phyloP scores from a whole-genome alignment of 441 rosid species.

The Croton laevigatus region DNA sequence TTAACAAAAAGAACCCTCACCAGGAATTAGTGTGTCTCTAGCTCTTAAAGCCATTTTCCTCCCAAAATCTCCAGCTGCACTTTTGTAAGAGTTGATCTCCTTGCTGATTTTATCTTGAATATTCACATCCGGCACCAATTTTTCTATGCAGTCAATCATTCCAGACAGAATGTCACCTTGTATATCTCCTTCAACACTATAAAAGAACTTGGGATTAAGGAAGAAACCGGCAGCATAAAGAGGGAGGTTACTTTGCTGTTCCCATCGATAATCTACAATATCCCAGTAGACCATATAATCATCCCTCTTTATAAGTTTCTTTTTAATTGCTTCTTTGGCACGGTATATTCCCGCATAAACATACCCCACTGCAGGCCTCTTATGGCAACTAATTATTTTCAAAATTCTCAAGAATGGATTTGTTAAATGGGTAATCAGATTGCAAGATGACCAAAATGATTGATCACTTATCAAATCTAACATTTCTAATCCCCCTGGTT shows the following conservation, averaged over 20 bases:
- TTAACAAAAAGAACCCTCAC: slow-evolving; percentile 35
- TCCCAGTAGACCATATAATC: slow-evolving; percentile 72
- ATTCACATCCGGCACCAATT: slow-evolving; percentile 55
- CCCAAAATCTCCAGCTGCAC: slow-evolving; percentile 70
- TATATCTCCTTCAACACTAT: slow-evolving; percentile 57
- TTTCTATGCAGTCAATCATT: slow-evolving; percentile 75
- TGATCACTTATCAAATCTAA: slow-evolving; percentile 56
- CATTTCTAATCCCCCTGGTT: slow-evolving; percentile 66
- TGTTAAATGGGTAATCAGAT: slow-evolving; percentile 42
- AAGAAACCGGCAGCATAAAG: slow-evolving; percentile 80
- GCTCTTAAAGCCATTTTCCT: slow-evolving; percentile 80
- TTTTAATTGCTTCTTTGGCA: slow-evolving; percentile 72
- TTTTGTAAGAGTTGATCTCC: slow-evolving; percentile 68
- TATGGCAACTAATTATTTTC: slow-evolving; percentile 49
- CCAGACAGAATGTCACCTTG: slow-evolving; percentile 56
- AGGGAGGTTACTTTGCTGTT: slow-evolving; percentile 60
- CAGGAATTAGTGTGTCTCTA: slow-evolving; percentile 72
- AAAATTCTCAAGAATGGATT: slow-evolving; percentile 63
- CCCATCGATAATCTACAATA: slow-evolving; percentile 76
- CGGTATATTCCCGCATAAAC: slow-evolving; percentile 66
- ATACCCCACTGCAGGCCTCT: slow-evolving; percentile 81
- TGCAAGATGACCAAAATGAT: slow-evolving; percentile 67
- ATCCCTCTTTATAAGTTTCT: slow-evolving; percentile 51
- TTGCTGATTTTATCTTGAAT: slow-evolving; percentile 61
- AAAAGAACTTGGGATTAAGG: slow-evolving; percentile 83